Conservation (phyloP, 306 rosid genomes). For the Vigna mungo region DNA sequence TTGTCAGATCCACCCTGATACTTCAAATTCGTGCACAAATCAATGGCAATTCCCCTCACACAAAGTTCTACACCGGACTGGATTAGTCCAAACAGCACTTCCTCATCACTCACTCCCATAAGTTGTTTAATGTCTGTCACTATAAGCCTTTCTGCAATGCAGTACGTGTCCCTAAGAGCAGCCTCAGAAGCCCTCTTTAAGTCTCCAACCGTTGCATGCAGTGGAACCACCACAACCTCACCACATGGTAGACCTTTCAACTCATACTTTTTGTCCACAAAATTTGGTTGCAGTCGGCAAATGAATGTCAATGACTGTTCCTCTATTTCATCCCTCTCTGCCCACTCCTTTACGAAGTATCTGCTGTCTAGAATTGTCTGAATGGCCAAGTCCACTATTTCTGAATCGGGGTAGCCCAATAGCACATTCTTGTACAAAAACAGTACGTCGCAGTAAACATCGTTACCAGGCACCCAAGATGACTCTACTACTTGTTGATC, state of each 20-base stretch:
- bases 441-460: slow-evolving; percentile 70
- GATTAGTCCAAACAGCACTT: slow-evolving; percentile 67
- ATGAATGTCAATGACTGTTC: slow-evolving; percentile 70
- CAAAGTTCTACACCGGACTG: slow-evolving; percentile 69
- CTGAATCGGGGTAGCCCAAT: slow-evolving; percentile 70
- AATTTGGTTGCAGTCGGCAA: slow-evolving; percentile 61
- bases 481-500: slow-evolving; percentile 44
- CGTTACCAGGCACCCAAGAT: slow-evolving; percentile 57
- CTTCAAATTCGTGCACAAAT: slow-evolving; percentile 56
- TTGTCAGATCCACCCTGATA: slow-evolving; percentile 75
- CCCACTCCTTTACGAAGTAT: slow-evolving; percentile 81
- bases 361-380: slow-evolving; percentile 74
- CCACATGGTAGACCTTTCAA: slow-evolving; percentile 56
- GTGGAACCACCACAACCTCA: slow-evolving; percentile 71
- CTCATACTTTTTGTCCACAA: slow-evolving; percentile 47
- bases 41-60: slow-evolving; percentile 65
- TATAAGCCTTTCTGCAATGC: slow-evolving; percentile 60
- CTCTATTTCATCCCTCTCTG: slow-evolving; percentile 63
- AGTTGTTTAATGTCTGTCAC: slow-evolving; percentile 68
- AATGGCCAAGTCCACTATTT: slow-evolving; percentile 61
- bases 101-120: slow-evolving; percentile 56
- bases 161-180: slow-evolving; percentile 83
- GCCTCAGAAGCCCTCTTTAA: slow-evolving; percentile 72
- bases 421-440: slow-evolving; percentile 73
- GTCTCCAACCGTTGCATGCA: slow-evolving; percentile 77